Conservation (phyloP, 208 protist genomes). For the Spongospora subterranea region DNA sequence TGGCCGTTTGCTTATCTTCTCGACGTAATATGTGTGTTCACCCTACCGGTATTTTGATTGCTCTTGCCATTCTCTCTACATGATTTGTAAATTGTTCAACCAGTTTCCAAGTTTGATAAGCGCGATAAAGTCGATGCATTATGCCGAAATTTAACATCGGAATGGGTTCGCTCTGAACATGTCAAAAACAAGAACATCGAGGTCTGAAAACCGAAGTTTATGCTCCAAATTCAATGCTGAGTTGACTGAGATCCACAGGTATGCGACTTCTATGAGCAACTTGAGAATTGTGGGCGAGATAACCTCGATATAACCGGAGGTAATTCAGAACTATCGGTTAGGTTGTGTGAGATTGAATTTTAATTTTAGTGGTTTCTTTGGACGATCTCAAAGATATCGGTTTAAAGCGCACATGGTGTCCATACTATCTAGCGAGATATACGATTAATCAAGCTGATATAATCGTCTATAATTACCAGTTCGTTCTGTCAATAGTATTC, state of each 20-base stretch:
- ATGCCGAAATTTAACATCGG: constrained; percentile 89
- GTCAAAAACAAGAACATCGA: constrained; percentile 64
- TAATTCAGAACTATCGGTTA: constrained; percentile 13
- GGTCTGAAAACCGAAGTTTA: too few relatives aligned
- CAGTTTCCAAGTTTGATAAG: constrained; percentile 66
- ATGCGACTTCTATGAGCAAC: constrained; percentile 77
- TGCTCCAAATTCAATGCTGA: not conserved
- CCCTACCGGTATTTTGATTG: constrained; percentile 13
- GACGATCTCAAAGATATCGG: constrained; percentile 92
- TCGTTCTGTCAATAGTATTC: not conserved
- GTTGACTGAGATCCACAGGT: not conserved
- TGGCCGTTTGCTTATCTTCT: constrained; percentile 76
- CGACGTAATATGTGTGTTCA: constrained; percentile 88
- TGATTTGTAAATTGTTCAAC: constrained; percentile 74
- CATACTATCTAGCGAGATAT: constrained; percentile 87
- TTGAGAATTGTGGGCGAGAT: constrained; percentile 72
- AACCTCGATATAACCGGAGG: constrained; percentile 68
- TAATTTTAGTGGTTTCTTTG: constrained; percentile 90
- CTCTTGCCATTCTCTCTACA: not conserved
- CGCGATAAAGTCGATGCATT: constrained; percentile 88
- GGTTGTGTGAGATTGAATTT: constrained; percentile 75
- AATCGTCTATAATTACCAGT: constrained; percentile 96
- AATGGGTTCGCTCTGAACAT: constrained; percentile 79
- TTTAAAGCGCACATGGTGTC: constrained; percentile 86
- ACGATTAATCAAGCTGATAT: constrained; percentile 87